Percentiles rank a stretch among this genome's conserved stretches.
These are phyloP conservation scores for Trichoderma endophyticum DNA, from an alignment of 2,329 filamentous ascomycete species.

Conservation along the genomic window DNA sequence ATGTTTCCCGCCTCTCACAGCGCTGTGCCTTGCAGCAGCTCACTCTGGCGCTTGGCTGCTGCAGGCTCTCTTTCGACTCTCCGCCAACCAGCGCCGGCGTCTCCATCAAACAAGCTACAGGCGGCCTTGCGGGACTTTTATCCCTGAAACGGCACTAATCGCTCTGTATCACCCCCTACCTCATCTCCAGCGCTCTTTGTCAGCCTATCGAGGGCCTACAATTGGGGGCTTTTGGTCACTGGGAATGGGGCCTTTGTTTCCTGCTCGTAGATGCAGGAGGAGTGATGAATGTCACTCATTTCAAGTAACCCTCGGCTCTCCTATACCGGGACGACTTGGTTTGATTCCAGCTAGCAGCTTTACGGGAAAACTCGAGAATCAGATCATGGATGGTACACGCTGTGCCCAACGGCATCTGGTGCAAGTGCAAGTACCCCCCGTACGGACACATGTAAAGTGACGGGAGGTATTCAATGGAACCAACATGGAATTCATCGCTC, in stretches of 20 bases:
- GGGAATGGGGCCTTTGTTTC: neutral
- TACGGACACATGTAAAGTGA: neutral
- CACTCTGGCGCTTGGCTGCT: neutral
- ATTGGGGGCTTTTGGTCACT: neutral
- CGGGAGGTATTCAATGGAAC: neutral
- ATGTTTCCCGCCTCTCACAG: neutral
- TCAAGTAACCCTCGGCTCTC: neutral
- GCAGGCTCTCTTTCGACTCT: neutral
- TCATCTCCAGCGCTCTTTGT: constrained; percentile 14
- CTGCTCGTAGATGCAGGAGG: neutral
- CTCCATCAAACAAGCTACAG: constrained; percentile 18
- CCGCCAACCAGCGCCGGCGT: constrained; percentile 8
- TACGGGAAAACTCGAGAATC: neutral
- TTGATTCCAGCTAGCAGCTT: neutral
- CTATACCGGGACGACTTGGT: neutral
- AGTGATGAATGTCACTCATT: constrained; percentile 5
- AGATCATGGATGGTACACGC: neutral
- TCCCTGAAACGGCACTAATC: constrained; percentile 18
- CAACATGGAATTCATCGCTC: neutral
- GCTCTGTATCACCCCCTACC: constrained; percentile 6
- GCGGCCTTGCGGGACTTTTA: constrained; percentile 14
- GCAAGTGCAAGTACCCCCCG: neutral
- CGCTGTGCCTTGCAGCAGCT: constrained; percentile 15
- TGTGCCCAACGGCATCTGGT: neutral
- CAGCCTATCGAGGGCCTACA: constrained; percentile 3